phyloP scores from a whole-genome alignment of 2,329 filamentous ascomycete genomes.

The Paramyrothecium roridum region DNA sequence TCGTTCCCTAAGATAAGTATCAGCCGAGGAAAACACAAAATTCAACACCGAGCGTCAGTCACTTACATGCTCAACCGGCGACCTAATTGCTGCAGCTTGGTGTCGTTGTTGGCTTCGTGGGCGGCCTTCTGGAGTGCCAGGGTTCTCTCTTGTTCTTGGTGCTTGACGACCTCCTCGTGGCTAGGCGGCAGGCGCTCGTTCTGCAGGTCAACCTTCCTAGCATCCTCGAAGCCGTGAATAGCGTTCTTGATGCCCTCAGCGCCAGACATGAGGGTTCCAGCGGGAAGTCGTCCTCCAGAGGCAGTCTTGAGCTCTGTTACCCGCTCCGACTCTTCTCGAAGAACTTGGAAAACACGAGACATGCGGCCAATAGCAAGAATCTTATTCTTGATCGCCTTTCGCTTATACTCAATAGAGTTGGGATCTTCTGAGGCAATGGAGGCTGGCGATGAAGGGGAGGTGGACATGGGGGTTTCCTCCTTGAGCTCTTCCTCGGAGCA shows the following conservation, averaged over 20 bases:
- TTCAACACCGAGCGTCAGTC: background rate
- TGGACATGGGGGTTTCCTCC: conserved; percentile 71
- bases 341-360: conserved; percentile 95
- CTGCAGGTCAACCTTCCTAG: conserved; percentile 92
- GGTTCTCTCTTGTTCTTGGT: conserved; percentile 75
- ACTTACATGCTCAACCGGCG: conserved; percentile 88
- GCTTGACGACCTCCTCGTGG: conserved; percentile 84
- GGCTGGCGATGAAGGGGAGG: conserved; percentile 62
- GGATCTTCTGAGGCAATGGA: conserved; percentile 54
- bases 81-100: conserved; percentile 79
- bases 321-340: conserved; percentile 94
- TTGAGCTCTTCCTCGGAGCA: conserved; percentile 99
- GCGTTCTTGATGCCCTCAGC: conserved; percentile 98
- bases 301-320: conserved; percentile 98
- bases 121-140: conserved; percentile 83
- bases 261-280: conserved; percentile 95
- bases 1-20: background rate
- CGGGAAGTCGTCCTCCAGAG: conserved; percentile 85
- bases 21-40: background rate
- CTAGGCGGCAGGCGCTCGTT: conserved; percentile 92
- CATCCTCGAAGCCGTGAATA: conserved; percentile 95
- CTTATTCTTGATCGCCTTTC: conserved; percentile 98
- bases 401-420: conserved; percentile 89
- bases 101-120: conserved; percentile 88
- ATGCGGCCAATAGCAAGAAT: conserved; percentile 95